Evolutionary conservation across 441 rosid genomes (phyloP), one percentile per base, ranked within the genome.

Genomic region (Eugenia klotzschiana): DNA sequence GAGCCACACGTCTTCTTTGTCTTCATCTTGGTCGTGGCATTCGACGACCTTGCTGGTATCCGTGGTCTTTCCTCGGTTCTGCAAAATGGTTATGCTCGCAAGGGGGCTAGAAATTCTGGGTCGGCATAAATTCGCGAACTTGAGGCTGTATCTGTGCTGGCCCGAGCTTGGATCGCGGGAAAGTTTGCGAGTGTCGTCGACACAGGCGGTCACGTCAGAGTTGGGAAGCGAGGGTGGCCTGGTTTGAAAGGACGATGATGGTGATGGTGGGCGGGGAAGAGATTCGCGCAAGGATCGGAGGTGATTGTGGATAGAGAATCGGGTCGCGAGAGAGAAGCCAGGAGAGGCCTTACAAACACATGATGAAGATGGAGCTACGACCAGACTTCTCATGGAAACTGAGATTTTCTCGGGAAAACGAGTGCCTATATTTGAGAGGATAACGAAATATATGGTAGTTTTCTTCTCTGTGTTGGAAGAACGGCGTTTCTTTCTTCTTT

Each of bases 1-100:
- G 25, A 82, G 41, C 98, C 96, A 95, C 10, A 90, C 87, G 57
- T 69, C 37, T 4, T 49, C 79, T n/a, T 87, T 79, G 79, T 84
- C 89, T 5, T 56, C 25, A 25, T 53, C 77, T 46, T 79, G 81
- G 14, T 87, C 84, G 7, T 81, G 81, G 23, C 74, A 80, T 51
- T 87, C 87, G 37, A 83, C n/a, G 8, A 33, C 12, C 13, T 90
- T 72, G 8, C 84, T 81, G 0, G 90, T 82, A 20, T 89, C 91
- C 0, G 88, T 37, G 74, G 87, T 77, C 60, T 87, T 90, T 1
- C 86, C 81, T 46, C 86, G 89, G 83, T 89, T 91, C 60, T 50
- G 83, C n/a, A 49, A 84, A 49, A 90, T 25, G 85, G 91, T 88
- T 80, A 79, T 3, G 87, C 88, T 77, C 1, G 89, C 79, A 84